Evolutionary conservation across 2,329 filamentous ascomycete genomes (phyloP).

Genomic region (Diaporthe capsici): DNA sequence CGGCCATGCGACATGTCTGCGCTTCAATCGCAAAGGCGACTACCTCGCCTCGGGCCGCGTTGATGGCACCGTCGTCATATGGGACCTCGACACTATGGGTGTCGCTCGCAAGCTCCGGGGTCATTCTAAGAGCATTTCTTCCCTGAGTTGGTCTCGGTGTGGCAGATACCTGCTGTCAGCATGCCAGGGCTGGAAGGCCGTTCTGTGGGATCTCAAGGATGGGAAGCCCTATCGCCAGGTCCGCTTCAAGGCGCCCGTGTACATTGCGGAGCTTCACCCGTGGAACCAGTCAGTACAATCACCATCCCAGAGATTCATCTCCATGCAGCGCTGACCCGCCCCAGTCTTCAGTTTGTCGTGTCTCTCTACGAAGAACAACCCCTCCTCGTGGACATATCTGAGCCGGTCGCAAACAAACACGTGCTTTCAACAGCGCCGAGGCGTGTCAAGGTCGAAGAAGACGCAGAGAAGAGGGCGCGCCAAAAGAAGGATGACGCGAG

Average conservation of each 20-base stretch:
- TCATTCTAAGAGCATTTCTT: conserved; percentile 94
- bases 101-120: conserved; percentile 94
- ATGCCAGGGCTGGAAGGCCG: conserved; percentile 96
- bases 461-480: conserved; percentile 82
- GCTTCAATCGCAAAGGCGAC: conserved; percentile 95
- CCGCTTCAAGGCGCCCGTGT: conserved; percentile 92
- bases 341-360: conserved; percentile 85
- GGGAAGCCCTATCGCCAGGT: conserved; percentile 83
- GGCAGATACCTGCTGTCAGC: conserved; percentile 92
- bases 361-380: conserved; percentile 96
- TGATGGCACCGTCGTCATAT: conserved; percentile 95
- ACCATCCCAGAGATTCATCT: background rate
- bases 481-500: conserved; percentile 93
- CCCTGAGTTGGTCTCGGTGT: conserved; percentile 93
- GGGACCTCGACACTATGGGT: conserved; percentile 97
- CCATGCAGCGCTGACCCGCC: conserved; percentile 43
- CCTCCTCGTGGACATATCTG: conserved; percentile 84
- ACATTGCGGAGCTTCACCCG: conserved; percentile 95
- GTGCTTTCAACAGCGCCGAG: conserved; percentile 86
- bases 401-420: conserved; percentile 79
- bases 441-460: conserved; percentile 77
- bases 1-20: conserved; percentile 76
- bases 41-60: conserved; percentile 94
- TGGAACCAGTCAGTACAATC: conserved; percentile 80
- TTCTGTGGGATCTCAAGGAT: conserved; percentile 89